A percentile compares a stretch with the other conserved stretches of the same genome.
Evolutionary conservation across 192 early-diverging fungal species (phyloP).

Genomic region (Coemansia sp.): DNA sequence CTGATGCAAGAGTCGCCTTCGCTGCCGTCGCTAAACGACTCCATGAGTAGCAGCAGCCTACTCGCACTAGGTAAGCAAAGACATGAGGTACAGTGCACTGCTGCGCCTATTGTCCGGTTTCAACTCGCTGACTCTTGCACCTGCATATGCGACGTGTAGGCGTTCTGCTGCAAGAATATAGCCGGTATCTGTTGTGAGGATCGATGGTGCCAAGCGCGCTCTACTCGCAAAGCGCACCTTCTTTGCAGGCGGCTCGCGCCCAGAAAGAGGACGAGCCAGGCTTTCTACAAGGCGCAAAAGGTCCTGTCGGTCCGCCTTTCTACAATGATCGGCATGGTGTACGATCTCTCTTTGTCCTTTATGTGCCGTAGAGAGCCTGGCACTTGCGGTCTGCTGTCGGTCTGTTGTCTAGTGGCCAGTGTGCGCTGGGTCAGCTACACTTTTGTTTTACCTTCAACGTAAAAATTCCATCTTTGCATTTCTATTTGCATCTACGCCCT

Average conservation of each 20-base stretch:
- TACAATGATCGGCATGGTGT: background rate
- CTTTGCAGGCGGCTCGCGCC: background rate
- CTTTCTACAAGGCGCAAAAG: conserved; percentile 8
- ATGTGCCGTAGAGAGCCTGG: no score
- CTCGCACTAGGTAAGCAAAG: conserved; percentile 26
- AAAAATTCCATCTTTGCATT: background rate
- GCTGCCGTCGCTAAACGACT: conserved; percentile 20
- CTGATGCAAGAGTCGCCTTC: background rate
- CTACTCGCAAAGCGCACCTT: background rate
- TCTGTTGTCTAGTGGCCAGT: background rate
- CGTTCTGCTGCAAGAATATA: conserved; percentile 49
- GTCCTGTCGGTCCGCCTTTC: background rate
- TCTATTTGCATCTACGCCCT: background rate
- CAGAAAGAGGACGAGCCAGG: background rate
- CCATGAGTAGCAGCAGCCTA: conserved; percentile 45
- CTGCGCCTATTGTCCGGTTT: background rate
- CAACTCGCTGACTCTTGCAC: background rate
- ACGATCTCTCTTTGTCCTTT: no score
- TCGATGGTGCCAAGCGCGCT: background rate
- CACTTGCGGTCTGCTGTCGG: background rate
- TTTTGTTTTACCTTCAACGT: background rate
- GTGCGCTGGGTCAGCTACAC: background rate
- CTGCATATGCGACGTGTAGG: conserved; percentile 18
- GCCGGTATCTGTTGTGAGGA: conserved; percentile 25
- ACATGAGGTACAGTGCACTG: background rate